Base-by-base conservation (phyloP, 345 rosid genomes). In the Hibiscus mutabilis region DNA sequence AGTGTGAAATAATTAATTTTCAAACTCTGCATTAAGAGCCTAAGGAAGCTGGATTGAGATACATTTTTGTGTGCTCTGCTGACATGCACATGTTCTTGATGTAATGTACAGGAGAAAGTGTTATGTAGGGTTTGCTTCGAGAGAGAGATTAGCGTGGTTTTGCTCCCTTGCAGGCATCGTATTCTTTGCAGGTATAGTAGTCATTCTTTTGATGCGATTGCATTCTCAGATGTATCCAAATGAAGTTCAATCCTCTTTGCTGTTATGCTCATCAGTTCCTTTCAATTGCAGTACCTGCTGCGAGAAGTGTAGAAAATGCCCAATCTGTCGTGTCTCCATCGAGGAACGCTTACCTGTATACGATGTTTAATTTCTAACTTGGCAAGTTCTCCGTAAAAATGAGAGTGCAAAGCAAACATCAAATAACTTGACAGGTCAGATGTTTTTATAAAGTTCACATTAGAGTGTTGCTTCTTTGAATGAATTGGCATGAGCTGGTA, bases 101-200 rank as follows among this genome's bases (percentile, higher is more conserved):
- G 33, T 65, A 49, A 18, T 74, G 58, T 73, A 59, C 92, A 95
- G 99, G 99, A 95, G 80, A 95, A 92, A 77, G 97, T 95, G 14
- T 66, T 95, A 56, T 95, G 99, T 75, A 87, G 96, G 80, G 86
- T 95, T 68, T 95, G 99, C 82, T 95, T 92, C 6, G 98, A 90
- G 85, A 79, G 89, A 75, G 97, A 92, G 71, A 95, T 95, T 64
- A 85, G 90, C 37, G 80, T 95, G 10, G 99, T 95, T 65, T 79
- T 92, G 61, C 98, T 95, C 76, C 99, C 99, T 0, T 95, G 99
- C 71, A 85, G 97, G 76, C 99, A 95, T 79, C 97, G 85, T 46
- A 84, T 88, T 25, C 94, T 25, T 76, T 95, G 99, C 91, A 85
- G 98, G 99, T 92, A 88, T 10, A 44, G 53, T 47, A 47, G 5